Percentiles rank a stretch among this genome's conserved stretches.
Evolutionary conservation across 2,329 filamentous ascomycete genomes (phyloP).

Genomic region (Stagonosporopsis chrysanthemi): DNA sequence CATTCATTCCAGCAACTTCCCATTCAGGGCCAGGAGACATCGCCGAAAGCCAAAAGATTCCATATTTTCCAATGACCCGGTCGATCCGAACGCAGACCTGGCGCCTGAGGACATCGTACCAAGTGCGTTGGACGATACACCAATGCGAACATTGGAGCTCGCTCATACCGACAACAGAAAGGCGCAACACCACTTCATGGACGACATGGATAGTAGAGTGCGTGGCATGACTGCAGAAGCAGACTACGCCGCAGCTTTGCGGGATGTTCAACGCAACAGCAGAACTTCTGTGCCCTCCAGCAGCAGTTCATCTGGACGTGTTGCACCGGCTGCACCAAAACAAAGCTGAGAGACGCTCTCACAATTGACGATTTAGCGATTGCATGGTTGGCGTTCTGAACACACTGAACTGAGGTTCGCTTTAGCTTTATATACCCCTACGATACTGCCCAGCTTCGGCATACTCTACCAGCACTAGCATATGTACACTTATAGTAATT

Average conservation of each 20-base stretch:
- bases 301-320: constrained; percentile 16
- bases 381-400: constrained; percentile 17
- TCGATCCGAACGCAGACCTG: constrained; percentile 22
- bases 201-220: constrained; percentile 23
- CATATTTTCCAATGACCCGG: constrained; percentile 30
- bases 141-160: constrained; percentile 24
- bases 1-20: constrained; percentile 40
- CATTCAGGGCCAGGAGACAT: constrained; percentile 31
- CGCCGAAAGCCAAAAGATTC: constrained; percentile 37
- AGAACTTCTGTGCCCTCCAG: constrained; percentile 15
- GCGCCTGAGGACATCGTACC: constrained; percentile 43
- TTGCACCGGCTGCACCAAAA: constrained; percentile 5
- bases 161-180: constrained; percentile 27
- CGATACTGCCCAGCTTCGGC: not conserved
- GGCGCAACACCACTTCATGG: constrained; percentile 29
- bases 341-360: constrained; percentile 12
- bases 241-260: constrained; percentile 41
- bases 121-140: constrained; percentile 35
- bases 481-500: constrained; percentile 11
- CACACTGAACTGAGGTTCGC: constrained; percentile 2
- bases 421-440: constrained; percentile 19
- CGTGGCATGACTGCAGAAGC: constrained; percentile 31
- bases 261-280: constrained; percentile 31
- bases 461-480: constrained; percentile 1
- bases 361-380: constrained; percentile 22